Percentiles rank a stretch among this genome's conserved stretches.
Conservation (phyloP, 305 asterid genomes). For the Euphrasia arctica region DNA sequence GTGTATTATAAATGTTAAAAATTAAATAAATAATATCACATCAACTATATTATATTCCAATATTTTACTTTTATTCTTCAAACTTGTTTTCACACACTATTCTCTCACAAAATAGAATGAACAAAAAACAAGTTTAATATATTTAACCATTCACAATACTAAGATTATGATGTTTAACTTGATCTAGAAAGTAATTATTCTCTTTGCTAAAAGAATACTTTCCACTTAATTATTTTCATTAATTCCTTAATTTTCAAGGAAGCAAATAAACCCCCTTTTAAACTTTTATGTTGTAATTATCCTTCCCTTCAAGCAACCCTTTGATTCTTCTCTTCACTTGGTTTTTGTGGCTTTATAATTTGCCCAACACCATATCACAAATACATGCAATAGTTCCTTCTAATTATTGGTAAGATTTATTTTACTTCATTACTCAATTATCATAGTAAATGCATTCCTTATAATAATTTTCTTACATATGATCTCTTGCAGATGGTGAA, state of each 20-base stretch:
- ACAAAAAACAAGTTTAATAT: too few relatives aligned
- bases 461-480: not conserved
- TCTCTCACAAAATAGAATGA: too few relatives aligned
- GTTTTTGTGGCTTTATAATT: constrained; percentile 24
- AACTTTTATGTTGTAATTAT: constrained; percentile 11
- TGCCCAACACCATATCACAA: not conserved
- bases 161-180: too few relatives aligned
- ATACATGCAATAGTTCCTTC: not conserved
- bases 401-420: not conserved
- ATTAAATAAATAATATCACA: too few relatives aligned
- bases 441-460: not conserved
- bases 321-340: constrained; percentile 36
- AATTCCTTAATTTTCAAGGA: constrained; percentile 35
- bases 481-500: not conserved
- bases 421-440: not conserved
- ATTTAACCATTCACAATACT: too few relatives aligned
- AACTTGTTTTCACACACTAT: too few relatives aligned
- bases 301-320: constrained; percentile 37
- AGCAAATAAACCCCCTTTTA: constrained; percentile 26
- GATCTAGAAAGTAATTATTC: too few relatives aligned
- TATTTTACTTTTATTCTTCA: too few relatives aligned
- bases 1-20: too few relatives aligned
- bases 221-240: constrained; percentile 2
- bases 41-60: too few relatives aligned
- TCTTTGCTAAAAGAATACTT: not conserved